Evolutionary conservation across 768 basidiomycete species (phyloP).

Genomic region (Lactarius quietus): DNA sequence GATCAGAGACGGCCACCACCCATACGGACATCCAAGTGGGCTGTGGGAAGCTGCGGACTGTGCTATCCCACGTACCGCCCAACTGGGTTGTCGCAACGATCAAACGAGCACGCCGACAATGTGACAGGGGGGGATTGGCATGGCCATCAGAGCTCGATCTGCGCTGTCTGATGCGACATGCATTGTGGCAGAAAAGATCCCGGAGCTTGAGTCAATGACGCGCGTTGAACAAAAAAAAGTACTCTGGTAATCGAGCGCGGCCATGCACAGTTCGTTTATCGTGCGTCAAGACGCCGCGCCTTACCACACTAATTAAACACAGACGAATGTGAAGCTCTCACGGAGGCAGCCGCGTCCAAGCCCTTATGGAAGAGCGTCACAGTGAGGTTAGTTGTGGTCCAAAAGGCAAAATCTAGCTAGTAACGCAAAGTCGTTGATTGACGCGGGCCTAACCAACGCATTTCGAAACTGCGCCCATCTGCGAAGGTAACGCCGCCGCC

Average conservation of each 20-base stretch:
- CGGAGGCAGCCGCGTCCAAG: neutral
- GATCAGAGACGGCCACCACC: conserved; percentile 1
- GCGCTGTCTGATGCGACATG: conserved; percentile 1
- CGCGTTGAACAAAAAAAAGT: neutral
- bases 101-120: conserved; percentile 18
- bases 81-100: neutral
- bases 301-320: conserved; percentile 9
- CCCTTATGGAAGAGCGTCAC: conserved; percentile 16
- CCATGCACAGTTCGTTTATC: neutral
- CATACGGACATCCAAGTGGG: conserved; percentile 14
- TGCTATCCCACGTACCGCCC: neutral
- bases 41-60: conserved; percentile 4
- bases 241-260: neutral
- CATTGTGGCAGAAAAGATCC: neutral
- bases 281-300: conserved; percentile 8
- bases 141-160: neutral
- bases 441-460: neutral
- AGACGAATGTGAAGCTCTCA: neutral
- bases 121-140: conserved; percentile 10
- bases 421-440: neutral
- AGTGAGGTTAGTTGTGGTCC: neutral
- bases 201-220: conserved; percentile 9
- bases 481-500: neutral
- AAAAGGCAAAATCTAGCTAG: conserved; percentile 12
- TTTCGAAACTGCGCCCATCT: neutral